A percentile compares a stretch with the other conserved stretches of the same genome.
phyloP scores from a whole-genome alignment of 1,139 yeast species.

The Blastobotrys arbuscula region DNA sequence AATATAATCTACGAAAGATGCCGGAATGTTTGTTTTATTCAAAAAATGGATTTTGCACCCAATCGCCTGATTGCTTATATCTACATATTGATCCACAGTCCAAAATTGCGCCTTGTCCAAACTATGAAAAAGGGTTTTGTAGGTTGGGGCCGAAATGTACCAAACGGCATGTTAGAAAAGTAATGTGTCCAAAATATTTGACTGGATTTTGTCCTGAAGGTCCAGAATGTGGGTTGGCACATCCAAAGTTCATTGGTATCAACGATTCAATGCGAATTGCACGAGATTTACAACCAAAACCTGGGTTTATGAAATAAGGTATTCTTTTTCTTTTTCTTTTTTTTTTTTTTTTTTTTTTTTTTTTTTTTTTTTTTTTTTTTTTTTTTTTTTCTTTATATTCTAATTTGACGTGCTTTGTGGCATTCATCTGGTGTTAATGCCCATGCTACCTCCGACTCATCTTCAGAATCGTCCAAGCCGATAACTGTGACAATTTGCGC shows the following conservation, averaged over 20 bases:
- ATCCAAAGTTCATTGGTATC: conserved; percentile 38
- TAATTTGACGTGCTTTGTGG: conserved; percentile 40
- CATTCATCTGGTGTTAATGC: conserved; percentile 74
- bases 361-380: too few relatives aligned
- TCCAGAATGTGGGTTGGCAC: conserved; percentile 39
- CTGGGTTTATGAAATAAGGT: conserved; percentile 7
- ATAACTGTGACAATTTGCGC: conserved; percentile 78
- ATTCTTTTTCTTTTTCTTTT: neutral
- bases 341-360: neutral
- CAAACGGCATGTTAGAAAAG: conserved; percentile 72
- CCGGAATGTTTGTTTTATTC: conserved; percentile 91
- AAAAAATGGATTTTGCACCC: conserved; percentile 88
- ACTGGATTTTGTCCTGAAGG: conserved; percentile 87
- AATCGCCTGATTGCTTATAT: conserved; percentile 90
- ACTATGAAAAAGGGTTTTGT: conserved; percentile 85
- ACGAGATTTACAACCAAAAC: conserved; percentile 26
- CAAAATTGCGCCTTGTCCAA: conserved; percentile 80
- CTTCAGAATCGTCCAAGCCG: conserved; percentile 81
- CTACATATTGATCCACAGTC: conserved; percentile 86
- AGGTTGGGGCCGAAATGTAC: conserved; percentile 86
- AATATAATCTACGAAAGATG: conserved; percentile 89
- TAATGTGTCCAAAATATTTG: conserved; percentile 74
- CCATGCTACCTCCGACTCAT: conserved; percentile 64
- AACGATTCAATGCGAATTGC: conserved; percentile 37
- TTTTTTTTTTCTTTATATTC: neutral